phyloP scores from a whole-genome alignment of 768 basidiomycete genomes.

The Boletus barrowsii region DNA sequence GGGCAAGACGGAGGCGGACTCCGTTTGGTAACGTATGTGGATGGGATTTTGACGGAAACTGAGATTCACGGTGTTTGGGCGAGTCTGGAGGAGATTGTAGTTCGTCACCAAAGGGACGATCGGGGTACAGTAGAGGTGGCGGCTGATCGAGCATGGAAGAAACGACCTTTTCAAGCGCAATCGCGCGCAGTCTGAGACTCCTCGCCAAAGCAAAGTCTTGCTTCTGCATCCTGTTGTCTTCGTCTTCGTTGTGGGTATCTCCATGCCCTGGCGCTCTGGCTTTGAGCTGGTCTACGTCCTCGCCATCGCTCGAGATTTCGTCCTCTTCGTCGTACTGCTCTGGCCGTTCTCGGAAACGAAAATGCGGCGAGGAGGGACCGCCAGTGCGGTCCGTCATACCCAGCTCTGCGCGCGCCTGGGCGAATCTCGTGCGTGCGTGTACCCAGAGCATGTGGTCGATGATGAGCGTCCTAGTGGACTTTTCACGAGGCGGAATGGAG shows the following conservation, averaged over 20 bases:
- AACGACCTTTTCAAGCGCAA: conserved; percentile 80
- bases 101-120: conserved; percentile 47
- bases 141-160: conserved; percentile 79
- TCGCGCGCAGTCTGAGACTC: conserved; percentile 65
- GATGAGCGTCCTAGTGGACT: conserved; percentile 84
- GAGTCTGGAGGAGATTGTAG: conserved; percentile 50
- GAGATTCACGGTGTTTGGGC: conserved; percentile 37
- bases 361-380: conserved; percentile 57
- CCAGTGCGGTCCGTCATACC: conserved; percentile 83
- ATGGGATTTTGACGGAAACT: conserved; percentile 33
- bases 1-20: conserved; percentile 70
- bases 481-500: conserved; percentile 82
- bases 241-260: conserved; percentile 51
- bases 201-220: conserved; percentile 66
- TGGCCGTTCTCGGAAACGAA: conserved; percentile 61
- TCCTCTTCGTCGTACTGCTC: conserved; percentile 79
- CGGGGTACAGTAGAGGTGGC: conserved; percentile 58
- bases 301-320: conserved; percentile 62
- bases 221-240: conserved; percentile 50
- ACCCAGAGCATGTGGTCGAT: conserved; percentile 88
- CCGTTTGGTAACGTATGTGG: conserved; percentile 75
- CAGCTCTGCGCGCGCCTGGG: conserved; percentile 80
- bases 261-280: conserved; percentile 53
- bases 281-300: conserved; percentile 42
- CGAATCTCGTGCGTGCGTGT: conserved; percentile 75